Percentiles rank a stretch among this genome's conserved stretches.
These are phyloP conservation scores for Colletotrichum horii DNA, from an alignment of 2,329 filamentous ascomycete genomes.

Conservation along the genomic window DNA sequence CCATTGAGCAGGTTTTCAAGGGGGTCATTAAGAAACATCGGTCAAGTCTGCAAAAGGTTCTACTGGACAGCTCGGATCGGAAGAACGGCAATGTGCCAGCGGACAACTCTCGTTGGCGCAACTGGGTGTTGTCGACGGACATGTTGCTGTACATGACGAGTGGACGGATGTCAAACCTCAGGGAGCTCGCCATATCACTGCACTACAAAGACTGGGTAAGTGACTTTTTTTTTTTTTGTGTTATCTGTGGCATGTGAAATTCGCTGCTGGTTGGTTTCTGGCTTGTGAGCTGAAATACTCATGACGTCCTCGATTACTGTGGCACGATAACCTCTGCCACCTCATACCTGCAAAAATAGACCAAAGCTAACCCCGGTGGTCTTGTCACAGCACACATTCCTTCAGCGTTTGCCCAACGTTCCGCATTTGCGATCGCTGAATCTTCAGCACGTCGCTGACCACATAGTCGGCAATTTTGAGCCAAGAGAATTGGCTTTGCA, in stretches of 20 bases:
- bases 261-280: neutral
- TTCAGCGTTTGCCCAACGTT: constrained; percentile 75
- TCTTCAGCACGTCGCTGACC: constrained; percentile 70
- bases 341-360: neutral
- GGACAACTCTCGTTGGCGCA: constrained; percentile 59
- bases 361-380: constrained; percentile 19
- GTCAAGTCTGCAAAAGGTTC: constrained; percentile 71
- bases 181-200: constrained; percentile 74
- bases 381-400: constrained; percentile 70
- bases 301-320: neutral
- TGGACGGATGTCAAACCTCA: constrained; percentile 74
- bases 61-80: constrained; percentile 72
- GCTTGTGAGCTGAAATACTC: neutral
- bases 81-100: constrained; percentile 28
- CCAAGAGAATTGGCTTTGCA: constrained; percentile 76
- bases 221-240: constrained; percentile 12
- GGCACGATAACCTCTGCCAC: neutral
- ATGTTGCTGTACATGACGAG: constrained; percentile 77
- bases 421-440: constrained; percentile 74
- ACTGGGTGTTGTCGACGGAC: constrained; percentile 75
- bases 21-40: constrained; percentile 74
- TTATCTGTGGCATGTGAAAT: neutral
- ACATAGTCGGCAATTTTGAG: constrained; percentile 59
- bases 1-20: constrained; percentile 74
- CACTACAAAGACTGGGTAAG: constrained; percentile 82